Evolutionary conservation across 169 alveolate genomes (phyloP).

Genomic region (Plasmodium fragile): DNA sequence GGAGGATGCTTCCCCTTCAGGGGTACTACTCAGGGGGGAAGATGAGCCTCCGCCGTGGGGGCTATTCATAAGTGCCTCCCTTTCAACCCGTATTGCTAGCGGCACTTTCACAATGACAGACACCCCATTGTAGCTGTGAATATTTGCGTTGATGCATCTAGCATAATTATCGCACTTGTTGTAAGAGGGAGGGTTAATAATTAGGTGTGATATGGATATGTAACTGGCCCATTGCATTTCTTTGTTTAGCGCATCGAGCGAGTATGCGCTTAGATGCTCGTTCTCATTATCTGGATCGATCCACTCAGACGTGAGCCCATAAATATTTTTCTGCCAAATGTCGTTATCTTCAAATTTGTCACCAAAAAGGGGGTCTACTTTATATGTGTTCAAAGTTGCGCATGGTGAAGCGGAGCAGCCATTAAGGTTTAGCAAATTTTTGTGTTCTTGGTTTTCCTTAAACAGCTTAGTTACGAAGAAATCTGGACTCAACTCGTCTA

Average conservation of each 20-base stretch:
- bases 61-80: neutral
- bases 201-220: constrained; percentile 28
- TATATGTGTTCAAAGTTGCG: neutral
- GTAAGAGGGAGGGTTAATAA: constrained; percentile 35
- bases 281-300: constrained; percentile 49
- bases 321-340: constrained; percentile 55
- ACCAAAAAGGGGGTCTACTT: constrained; percentile 68
- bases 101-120: constrained; percentile 51
- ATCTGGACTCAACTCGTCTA: constrained; percentile 27
- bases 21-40: neutral
- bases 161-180: constrained; percentile 68
- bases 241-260: constrained; percentile 59
- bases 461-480: constrained; percentile 46
- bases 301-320: constrained; percentile 66
- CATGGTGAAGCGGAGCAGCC: neutral
- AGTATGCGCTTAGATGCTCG: constrained; percentile 14
- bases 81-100: neutral
- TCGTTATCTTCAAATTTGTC: constrained; percentile 39
- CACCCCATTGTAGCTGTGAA: constrained; percentile 38
- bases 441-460: neutral
- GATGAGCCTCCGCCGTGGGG: neutral
- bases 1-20: neutral
- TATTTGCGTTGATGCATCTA: constrained; percentile 51
- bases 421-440: neutral
- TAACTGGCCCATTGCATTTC: constrained; percentile 75